These are phyloP conservation scores for Durotheca rogersii DNA, from an alignment of 495 filamentous ascomycete species.

Conservation along the genomic window DNA sequence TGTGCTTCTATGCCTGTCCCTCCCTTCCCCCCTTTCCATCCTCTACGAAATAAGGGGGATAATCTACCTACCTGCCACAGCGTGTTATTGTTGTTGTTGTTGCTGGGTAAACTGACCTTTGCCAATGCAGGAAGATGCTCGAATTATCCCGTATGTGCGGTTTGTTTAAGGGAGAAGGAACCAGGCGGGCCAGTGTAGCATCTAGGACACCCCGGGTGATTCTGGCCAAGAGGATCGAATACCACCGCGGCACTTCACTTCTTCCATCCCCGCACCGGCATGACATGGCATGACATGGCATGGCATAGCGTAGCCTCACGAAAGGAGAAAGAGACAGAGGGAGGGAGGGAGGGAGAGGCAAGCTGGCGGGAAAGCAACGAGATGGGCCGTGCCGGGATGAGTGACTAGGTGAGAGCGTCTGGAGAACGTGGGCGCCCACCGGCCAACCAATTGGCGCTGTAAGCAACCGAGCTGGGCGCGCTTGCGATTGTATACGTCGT, in stretches of 20 bases:
- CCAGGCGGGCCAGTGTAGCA: not conserved
- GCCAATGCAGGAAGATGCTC: slow-evolving; percentile 10
- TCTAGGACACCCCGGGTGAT: slow-evolving; percentile 1
- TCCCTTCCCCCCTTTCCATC: not conserved
- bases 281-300: no score
- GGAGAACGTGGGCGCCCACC: slow-evolving; percentile 18
- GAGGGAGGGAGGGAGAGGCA: no score
- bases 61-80: not conserved
- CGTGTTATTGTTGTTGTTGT: not conserved
- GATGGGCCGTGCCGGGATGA: slow-evolving; percentile 9
- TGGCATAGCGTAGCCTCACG: no score
- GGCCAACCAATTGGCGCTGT: slow-evolving; percentile 34
- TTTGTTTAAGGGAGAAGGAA: not conserved
- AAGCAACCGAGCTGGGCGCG: slow-evolving; percentile 32
- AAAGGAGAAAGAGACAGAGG: no score
- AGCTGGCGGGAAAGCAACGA: no score
- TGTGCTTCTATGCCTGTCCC: no score
- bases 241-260: slow-evolving; percentile 29
- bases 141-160: not conserved
- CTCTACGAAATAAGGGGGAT: not conserved
- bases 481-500: slow-evolving; percentile 33
- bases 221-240: slow-evolving; percentile 27
- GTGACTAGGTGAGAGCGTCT: slow-evolving; percentile 8
- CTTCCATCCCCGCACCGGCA: slow-evolving; percentile 32
- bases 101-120: not conserved